Evolutionary conservation across 495 filamentous ascomycete species (phyloP), one percentile per base, ranked within the genome.

Genomic region (Penicillium silybi): DNA sequence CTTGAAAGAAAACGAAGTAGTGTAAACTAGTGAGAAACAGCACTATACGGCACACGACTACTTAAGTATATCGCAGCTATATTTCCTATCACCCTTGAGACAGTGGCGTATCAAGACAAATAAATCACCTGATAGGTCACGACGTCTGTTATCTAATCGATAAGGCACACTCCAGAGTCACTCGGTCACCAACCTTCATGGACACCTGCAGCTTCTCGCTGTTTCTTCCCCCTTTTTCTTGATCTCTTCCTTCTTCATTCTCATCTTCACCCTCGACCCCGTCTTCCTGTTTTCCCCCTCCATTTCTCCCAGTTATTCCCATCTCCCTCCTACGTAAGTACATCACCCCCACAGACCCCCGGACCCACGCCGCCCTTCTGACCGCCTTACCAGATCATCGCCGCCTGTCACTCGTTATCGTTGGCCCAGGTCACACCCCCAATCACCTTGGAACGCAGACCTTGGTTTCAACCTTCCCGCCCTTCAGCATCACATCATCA

Each of bases 401-500:
- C 53, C 57, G 47, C 51, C 52, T 54, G 55, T 60, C 62, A 62
- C 56, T 69, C 61, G 64, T 70, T 71, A 69, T 70, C 70, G 62
- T 59, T 54, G 52, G 46, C 44, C 48, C 41, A 44, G 62, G 70
- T 71, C 68, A 71, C 65, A 49, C 65, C 59, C 62, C 58, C 18
- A 1, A 23, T 49, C 47, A 40, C 29, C 53, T 39, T 22, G 11
- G 35, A 22, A 47, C 59, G 53, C 58, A 43, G 59, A 61, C 59
- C 62, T 53, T 70, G 63, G 68, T 54, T 68, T 62, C 55, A 55
- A 44, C 61, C 57, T 55, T 59, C 58, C 51, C 49, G 46, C 54
- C 43, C 54, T 50, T 46, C 55, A 45, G 34, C 62, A 71, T 69
- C 66, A 69, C 68, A 66, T 71, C 66, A 71, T 69, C 63, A 45